Base-by-base conservation (phyloP, 192 early-diverging fungal species). In the Gorgonomyces haynaldii region DNA sequence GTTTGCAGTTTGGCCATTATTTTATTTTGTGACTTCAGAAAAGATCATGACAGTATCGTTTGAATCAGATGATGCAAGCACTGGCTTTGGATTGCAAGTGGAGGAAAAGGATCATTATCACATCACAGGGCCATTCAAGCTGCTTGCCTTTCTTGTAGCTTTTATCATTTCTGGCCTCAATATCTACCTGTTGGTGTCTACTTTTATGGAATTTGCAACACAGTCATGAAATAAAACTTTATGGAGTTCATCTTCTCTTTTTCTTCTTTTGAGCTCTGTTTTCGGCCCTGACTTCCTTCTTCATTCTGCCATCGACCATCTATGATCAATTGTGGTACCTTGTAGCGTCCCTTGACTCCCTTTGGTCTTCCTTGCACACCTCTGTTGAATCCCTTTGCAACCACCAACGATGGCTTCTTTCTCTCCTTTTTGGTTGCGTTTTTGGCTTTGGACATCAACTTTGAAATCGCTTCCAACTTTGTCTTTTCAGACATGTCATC, bases 321-420 rank as follows among this genome's bases (percentile, higher is more conserved):
- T 9, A 28, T n/a, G 35, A 20, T 30, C 15, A 23, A 28, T 44
- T 36, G 2, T 4, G 23, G 8, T 41, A 59, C 53, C 84, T 64
- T 64, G 67, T 91, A 94, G 48, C 83, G 67, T 59, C 96, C 96
- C 79, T 96, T 98, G 64, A 96, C 83, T 52, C 96, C 96, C 64
- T 83, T 85, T 5, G 96, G 96, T 23, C 96, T 78, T 20, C 96
- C 96, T 59, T 92, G 69, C 44, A 86, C 57, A 44, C 81, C 90
- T 31, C 75, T 77, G 64, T 92, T 87, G 24, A 54, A 42, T 35
- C 86, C 81, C 43, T 71, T 80, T 21, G 96, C 96, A 32, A 98
- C 93, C 42, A 98, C 91, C n/a, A 96, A 50, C 46, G 83, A 74
- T 27, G 79, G 61, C 57, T 88, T 83, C 57, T 83, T 74, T 56